Evolutionary conservation across 2,329 filamentous ascomycete genomes (phyloP), one percentile per base, ranked within the genome.

Genomic region (Scortechinia acanthostroma): DNA sequence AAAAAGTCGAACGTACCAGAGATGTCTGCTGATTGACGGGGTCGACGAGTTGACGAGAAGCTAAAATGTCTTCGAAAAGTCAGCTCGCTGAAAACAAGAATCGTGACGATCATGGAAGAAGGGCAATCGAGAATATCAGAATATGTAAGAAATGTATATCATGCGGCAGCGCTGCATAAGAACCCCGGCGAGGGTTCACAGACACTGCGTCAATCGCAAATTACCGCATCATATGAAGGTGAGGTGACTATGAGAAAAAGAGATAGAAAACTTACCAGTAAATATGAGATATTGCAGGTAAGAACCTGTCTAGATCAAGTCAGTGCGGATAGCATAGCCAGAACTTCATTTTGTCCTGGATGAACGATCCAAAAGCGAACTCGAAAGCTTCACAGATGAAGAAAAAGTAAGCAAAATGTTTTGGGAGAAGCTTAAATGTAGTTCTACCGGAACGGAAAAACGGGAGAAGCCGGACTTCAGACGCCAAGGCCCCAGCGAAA

Each of bases 71-170:
- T 30, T 30, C n/a, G 25, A 30, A 30, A 10, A n/a, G 40, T 37
- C 42, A 19, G 20, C 22, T 44, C 10, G 23, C 33, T 21, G 33
- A 21, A 21, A 28, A 20, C 10, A 22, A 40, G 20, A 42, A 22
- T 15, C 22, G 13, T 17, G 22, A 43, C 22, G 13, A 23, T 45
- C 21, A 46, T 35, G 21, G 40, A 15, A 44, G 33, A 22, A 28
- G 19, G 16, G 43, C 45, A 47, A 30, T 45, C 43, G 43, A 30
- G 42, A 57, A 60, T 55, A 64, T 95, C 90, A 95, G 90, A 88
- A 95, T 95, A 95, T 95, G 90, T 95, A 95, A 95, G 90, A 91
- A 81, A 79, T 80, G 69, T 90, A 88, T 94, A 86, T 95, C 90
- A 95, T 73, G 65, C 78, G 63, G 70, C 76, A 71, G 69, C 62